Base-by-base conservation (phyloP, 1,139 yeast species). In the Scheffersomyces stambukii region DNA sequence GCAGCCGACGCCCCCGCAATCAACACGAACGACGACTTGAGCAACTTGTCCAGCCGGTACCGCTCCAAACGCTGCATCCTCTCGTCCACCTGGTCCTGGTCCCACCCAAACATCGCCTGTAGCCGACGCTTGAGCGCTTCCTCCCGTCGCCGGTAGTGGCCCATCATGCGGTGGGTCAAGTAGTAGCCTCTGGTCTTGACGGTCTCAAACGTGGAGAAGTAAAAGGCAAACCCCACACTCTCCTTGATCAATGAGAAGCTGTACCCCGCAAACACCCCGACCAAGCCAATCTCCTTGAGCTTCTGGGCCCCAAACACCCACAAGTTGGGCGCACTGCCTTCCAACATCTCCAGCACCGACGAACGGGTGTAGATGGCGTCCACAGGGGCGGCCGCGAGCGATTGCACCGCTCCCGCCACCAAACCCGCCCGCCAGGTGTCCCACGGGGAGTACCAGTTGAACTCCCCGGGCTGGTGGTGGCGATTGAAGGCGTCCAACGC, bases 1-100 rank as follows among this genome's bases (percentile, higher is more conserved):
- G 96, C 91, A 0, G 97, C 95, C 4, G 84, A 67, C 9, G 93
- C 88, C 7, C 97, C 97, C 0, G 95, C 96, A n/a, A 81, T 43
- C 22, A 89, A 66, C 4, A 86, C 75, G 51, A 84, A 85, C 1
- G 82, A 57, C 6, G 94, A 80, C 43, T 76, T 77, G 25, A 83
- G 55, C 21, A 77, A 64, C 38, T 61, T 66, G 2, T 70, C 61
- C 64, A 64, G 70, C 24, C 69, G 46, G 14, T 57, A 57, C 25
- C 60, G 58, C 31, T 67, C 74, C 14, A 60, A 42, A 24, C 48
- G 43, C 8, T 56, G 45, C 23, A 50, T 25, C 14, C 42, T 43
- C 27, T 59, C 61, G 33, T 61, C 62, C 46, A 58, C 39, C 50
- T 56, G 37, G 41, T 43, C 48, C 25, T 47, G 44, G 13, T 49